These are phyloP conservation scores for Lactarius hatsudake DNA, from an alignment of 768 basidiomycete genomes.

Conservation along the genomic window DNA sequence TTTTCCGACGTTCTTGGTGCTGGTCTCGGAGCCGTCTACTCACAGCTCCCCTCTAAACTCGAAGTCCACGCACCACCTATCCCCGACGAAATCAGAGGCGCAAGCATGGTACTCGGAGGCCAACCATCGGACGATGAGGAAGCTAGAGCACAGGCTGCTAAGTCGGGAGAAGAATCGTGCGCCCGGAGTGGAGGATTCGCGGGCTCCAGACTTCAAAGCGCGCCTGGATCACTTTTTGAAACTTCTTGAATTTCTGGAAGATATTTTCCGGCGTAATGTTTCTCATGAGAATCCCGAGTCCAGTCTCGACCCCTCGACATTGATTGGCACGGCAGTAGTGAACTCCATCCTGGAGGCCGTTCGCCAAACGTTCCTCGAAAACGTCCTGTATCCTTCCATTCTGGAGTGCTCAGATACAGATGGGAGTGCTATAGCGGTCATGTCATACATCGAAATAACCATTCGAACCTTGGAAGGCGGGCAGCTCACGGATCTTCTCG, in stretches of 20 bases:
- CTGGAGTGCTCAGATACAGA: constrained; percentile 90
- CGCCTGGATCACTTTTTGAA: constrained; percentile 89
- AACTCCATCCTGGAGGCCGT: constrained; percentile 82
- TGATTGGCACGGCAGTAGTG: constrained; percentile 78
- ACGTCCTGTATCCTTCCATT: constrained; percentile 89
- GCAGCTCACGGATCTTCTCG: constrained; percentile 63
- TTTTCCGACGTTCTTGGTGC: constrained; percentile 97
- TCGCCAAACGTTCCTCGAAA: constrained; percentile 84
- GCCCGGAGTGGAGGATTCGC: constrained; percentile 74
- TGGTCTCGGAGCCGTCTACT: constrained; percentile 90
- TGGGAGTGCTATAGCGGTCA: constrained; percentile 94
- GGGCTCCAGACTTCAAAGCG: constrained; percentile 68
- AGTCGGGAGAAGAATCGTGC: constrained; percentile 51
- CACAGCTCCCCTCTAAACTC: constrained; percentile 83
- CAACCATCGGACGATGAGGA: constrained; percentile 55
- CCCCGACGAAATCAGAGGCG: constrained; percentile 40
- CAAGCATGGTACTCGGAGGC: constrained; percentile 73
- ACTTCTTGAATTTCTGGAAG: constrained; percentile 87
- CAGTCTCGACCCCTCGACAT: constrained; percentile 53
- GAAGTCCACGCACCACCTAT: constrained; percentile 53
- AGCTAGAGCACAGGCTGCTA: constrained; percentile 47
- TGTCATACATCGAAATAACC: constrained; percentile 93
- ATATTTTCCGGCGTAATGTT: constrained; percentile 72
- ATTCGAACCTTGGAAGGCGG: constrained; percentile 69
- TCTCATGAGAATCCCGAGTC: constrained; percentile 40